These are phyloP conservation scores for Cutaneotrichosporon sp. DNA, from an alignment of 1,284 basidiomycete species.

Conservation along the genomic window DNA sequence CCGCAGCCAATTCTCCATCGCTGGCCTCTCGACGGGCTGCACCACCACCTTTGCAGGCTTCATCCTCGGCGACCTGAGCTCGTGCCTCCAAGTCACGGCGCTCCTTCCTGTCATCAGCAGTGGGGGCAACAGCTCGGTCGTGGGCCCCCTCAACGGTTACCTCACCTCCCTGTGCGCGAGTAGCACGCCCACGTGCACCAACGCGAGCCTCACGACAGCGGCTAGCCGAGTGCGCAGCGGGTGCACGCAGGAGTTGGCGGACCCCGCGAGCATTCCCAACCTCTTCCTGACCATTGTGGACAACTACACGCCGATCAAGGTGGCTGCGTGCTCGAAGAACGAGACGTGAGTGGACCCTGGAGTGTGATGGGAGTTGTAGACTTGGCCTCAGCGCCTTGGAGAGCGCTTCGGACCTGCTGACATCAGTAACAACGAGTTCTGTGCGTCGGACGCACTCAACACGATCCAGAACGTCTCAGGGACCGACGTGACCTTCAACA, in stretches of 20 bases:
- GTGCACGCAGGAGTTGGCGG: slow-evolving; percentile 17
- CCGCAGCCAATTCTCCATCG: not conserved
- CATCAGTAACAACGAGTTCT: slow-evolving; percentile 41
- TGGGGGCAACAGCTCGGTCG: slow-evolving; percentile 30
- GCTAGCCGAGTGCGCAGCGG: slow-evolving; percentile 5
- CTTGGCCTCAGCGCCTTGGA: not conserved
- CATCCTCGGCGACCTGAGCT: slow-evolving; percentile 8
- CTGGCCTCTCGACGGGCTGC: not conserved
- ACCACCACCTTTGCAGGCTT: not conserved
- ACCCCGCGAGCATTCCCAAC: slow-evolving; percentile 31
- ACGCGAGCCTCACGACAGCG: slow-evolving; percentile 40
- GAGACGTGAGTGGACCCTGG: slow-evolving; percentile 34
- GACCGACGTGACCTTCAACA: slow-evolving; percentile 28
- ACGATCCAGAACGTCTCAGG: slow-evolving; percentile 40
- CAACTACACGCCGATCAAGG: slow-evolving; percentile 38
- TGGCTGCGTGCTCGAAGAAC: slow-evolving; percentile 45
- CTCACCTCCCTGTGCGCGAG: slow-evolving; percentile 38
- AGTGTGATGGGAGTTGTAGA: no score
- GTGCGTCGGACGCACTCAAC: slow-evolving; percentile 39
- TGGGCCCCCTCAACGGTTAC: slow-evolving; percentile 39
- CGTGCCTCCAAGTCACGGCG: slow-evolving; percentile 40
- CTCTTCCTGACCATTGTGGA: slow-evolving; percentile 29
- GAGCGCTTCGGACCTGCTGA: slow-evolving; percentile 1
- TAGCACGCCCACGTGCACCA: slow-evolving; percentile 41
- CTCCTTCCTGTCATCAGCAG: slow-evolving; percentile 32